Conservation (phyloP, 1,139 yeast species). For the Yamadazyma blattariae region DNA sequence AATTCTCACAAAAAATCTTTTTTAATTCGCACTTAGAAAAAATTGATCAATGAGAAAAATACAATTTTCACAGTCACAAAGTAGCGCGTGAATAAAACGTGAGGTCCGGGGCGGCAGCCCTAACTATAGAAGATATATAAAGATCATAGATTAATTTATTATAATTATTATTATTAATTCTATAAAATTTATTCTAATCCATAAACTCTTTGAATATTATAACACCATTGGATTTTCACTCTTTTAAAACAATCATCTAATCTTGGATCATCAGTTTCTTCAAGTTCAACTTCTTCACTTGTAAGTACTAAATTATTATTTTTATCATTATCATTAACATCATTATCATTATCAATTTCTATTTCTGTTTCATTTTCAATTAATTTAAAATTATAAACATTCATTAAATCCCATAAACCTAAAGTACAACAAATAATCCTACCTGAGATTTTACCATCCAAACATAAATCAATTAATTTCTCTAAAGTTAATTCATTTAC, state of each 20-base stretch:
- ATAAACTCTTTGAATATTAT: conserved; percentile 22
- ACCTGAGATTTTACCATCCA: conserved; percentile 22
- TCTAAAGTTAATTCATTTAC: conserved; percentile 9
- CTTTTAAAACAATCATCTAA: conserved; percentile 8
- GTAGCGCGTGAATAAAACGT: not conserved
- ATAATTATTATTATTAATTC: too few species aligned
- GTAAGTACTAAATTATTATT: not conserved
- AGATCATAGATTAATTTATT: not conserved
- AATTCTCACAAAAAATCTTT: conserved; percentile 7
- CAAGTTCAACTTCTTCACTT: too few species aligned
- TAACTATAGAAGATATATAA: not conserved
- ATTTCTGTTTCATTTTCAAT: conserved; percentile 6
- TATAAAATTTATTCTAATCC: conserved; percentile 25
- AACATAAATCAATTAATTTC: conserved; percentile 16
- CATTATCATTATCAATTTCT: conserved; percentile 15
- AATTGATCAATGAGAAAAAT: not conserved
- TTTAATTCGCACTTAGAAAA: too few species aligned
- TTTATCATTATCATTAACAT: conserved; percentile 11
- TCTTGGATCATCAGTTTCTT: conserved; percentile 4
- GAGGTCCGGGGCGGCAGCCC: conserved; percentile 12
- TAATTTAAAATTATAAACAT: conserved; percentile 18
- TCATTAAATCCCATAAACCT: conserved; percentile 33
- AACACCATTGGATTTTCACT: conserved; percentile 14
- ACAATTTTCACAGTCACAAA: conserved; percentile 1
- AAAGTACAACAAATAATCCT: conserved; percentile 29